Evolutionary conservation across 805 yeast species (phyloP).

Genomic region (Wickerhamomyces rabaulensis): DNA sequence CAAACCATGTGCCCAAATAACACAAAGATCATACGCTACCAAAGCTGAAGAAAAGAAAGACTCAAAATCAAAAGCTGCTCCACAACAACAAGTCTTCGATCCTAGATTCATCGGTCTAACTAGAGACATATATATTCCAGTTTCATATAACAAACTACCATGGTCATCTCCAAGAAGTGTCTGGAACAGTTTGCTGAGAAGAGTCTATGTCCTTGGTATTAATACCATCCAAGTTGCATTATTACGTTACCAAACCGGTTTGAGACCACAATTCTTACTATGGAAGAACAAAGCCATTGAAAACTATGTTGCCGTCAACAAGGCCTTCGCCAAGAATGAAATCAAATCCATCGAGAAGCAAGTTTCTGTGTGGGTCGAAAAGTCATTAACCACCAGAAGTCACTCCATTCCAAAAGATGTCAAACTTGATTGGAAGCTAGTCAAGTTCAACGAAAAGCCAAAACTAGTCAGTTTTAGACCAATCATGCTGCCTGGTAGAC

Average conservation of each 20-base stretch:
- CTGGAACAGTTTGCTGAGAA: slow-evolving; percentile 46
- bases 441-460: slow-evolving; percentile 66
- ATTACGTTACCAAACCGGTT: slow-evolving; percentile 62
- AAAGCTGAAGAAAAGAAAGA: slow-evolving; percentile 6
- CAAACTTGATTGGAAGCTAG: slow-evolving; percentile 70
- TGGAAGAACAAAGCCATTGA: slow-evolving; percentile 89
- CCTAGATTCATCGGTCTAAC: slow-evolving; percentile 37
- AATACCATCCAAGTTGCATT: slow-evolving; percentile 66
- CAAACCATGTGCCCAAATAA: not conserved
- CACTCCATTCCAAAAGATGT: slow-evolving; percentile 51
- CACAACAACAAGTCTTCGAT: slow-evolving; percentile 27
- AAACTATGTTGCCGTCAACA: slow-evolving; percentile 69
- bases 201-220: slow-evolving; percentile 57
- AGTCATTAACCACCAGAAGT: slow-evolving; percentile 48
- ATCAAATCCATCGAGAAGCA: slow-evolving; percentile 39
- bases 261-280: slow-evolving; percentile 59
- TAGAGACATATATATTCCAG: slow-evolving; percentile 46
- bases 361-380: slow-evolving; percentile 59
- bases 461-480: slow-evolving; percentile 68
- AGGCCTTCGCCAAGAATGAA: slow-evolving; percentile 65
- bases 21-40: slow-evolving; percentile 1
- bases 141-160: slow-evolving; percentile 35
- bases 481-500: slow-evolving; percentile 52
- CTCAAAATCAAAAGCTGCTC: slow-evolving; percentile 7
- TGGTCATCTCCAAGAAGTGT: slow-evolving; percentile 37